Conservation (phyloP, 2,329 filamentous ascomycete genomes). For the Penicillium rolfsii region DNA sequence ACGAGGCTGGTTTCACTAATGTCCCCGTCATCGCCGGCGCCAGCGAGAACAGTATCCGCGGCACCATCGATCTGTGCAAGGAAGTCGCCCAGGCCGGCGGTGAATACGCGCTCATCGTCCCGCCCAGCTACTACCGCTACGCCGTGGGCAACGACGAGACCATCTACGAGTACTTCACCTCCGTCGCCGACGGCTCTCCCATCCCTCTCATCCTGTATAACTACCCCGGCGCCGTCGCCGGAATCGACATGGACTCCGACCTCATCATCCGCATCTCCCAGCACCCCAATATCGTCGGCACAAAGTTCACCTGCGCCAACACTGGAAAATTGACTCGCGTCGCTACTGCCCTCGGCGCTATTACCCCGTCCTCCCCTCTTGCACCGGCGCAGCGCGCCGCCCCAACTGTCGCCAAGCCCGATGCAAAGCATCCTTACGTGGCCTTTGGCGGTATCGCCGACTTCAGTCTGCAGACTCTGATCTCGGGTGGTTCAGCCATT, state of each 20-base stretch:
- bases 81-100: slow-evolving; percentile 70
- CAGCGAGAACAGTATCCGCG: slow-evolving; percentile 78
- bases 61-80: slow-evolving; percentile 74
- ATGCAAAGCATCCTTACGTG: slow-evolving; percentile 64
- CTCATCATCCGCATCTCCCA: slow-evolving; percentile 76
- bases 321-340: slow-evolving; percentile 87
- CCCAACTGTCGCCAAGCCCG: slow-evolving; percentile 33
- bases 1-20: slow-evolving; percentile 74
- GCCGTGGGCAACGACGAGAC: slow-evolving; percentile 72
- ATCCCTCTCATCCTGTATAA: slow-evolving; percentile 87
- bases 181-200: slow-evolving; percentile 74
- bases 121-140: slow-evolving; percentile 80
- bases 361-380: slow-evolving; percentile 58
- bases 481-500: slow-evolving; percentile 79
- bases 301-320: slow-evolving; percentile 91
- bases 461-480: slow-evolving; percentile 80
- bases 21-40: slow-evolving; percentile 83
- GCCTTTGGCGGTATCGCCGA: slow-evolving; percentile 88
- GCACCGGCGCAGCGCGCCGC: slow-evolving; percentile 30
- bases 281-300: slow-evolving; percentile 83
- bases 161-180: slow-evolving; percentile 72
- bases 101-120: slow-evolving; percentile 78
- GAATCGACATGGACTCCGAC: slow-evolving; percentile 89
- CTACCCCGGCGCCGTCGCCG: slow-evolving; percentile 83
- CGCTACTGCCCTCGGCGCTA: slow-evolving; percentile 70